Base-by-base conservation (phyloP, 371 early-diverging fungal species). In the Lichtheimia ornata region DNA sequence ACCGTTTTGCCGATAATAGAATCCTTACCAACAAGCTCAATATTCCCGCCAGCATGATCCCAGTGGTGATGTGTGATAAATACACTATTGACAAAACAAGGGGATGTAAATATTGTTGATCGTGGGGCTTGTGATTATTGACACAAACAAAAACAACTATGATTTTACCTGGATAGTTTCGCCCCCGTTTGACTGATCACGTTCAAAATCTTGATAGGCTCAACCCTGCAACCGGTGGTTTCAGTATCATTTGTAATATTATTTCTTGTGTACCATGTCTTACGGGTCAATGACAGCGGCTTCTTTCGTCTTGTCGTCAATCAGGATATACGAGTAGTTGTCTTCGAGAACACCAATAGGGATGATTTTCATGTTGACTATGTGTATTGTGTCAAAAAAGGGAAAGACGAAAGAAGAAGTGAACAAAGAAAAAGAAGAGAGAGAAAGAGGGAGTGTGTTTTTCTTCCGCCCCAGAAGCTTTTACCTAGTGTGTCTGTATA, bases 41-140 rank as follows among this genome's bases (percentile, higher is more conserved):
- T 72, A 69, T 94, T 94, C 15, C 94, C 94, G 22, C 87, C 89
- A 27, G 93, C 68, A 63, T 95, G 94, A 71, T 95, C 95, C 66
- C 73, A 72, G 63, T 92, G 92, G 63, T 92, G 93, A 69, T 92
- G 92, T 20, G 93, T 91, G 12, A 86, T 87, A 44, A 91, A 83
- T 6, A 91, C 73, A 15, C 82, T 79, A 20, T 53, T 56, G 55
- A 68, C 30, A 60, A 43, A 44, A 51, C 28, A 42, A 22, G n/a
- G 47, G 27, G 58, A 41, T 27, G 17, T 56, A 42, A 41, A 28
- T 53, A 53, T 61, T n/a, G 43, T 24, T 41, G 18, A 22, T 41
- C 14, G 50, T 42, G 17, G 20, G 30, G 7, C 45, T 24, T 20
- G 28, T 9, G 61, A 54, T 54, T 56, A 62, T 55, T 62, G 62